phyloP scores from a whole-genome alignment of 768 basidiomycete species.

The Saitozyma podzolica region DNA sequence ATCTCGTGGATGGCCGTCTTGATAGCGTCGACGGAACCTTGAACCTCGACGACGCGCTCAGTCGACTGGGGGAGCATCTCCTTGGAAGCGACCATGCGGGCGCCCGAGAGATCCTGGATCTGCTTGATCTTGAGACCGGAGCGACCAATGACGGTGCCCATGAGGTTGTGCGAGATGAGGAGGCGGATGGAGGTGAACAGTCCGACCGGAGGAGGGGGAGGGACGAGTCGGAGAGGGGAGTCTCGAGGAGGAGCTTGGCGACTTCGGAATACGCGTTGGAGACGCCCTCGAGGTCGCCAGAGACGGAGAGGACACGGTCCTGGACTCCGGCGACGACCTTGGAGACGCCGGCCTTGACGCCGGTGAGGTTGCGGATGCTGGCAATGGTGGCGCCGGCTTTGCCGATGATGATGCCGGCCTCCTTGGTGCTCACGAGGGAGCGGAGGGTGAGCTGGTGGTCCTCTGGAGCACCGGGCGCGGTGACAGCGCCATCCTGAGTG shows the following conservation, averaged over 20 bases:
- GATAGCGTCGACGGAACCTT: constrained; percentile 88
- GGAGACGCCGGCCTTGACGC: constrained; percentile 97
- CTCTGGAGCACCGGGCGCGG: constrained; percentile 18
- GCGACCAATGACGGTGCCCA: constrained; percentile 98
- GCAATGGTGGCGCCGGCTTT: constrained; percentile 97
- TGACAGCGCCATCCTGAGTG: constrained; percentile 19
- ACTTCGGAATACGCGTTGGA: constrained; percentile 97
- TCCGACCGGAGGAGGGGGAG: constrained; percentile 69
- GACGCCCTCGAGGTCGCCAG: constrained; percentile 86
- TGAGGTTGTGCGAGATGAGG: constrained; percentile 96
- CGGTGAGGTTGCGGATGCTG: constrained; percentile 89
- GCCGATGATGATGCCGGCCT: constrained; percentile 58
- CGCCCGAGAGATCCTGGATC: constrained; percentile 93
- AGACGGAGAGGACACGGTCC: constrained; percentile 93
- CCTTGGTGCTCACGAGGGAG: constrained; percentile 93
- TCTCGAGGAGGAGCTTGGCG: constrained; percentile 75
- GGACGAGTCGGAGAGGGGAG: constrained; percentile 71
- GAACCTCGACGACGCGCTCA: constrained; percentile 96
- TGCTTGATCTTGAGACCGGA: constrained; percentile 97
- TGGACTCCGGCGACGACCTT: constrained; percentile 97
- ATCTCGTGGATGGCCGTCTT: constrained; percentile 93
- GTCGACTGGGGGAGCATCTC: constrained; percentile 99
- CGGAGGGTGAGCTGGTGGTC: constrained; percentile 69
- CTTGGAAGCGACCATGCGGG: constrained; percentile 97
- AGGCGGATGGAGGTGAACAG: constrained; percentile 83